A percentile compares a stretch with the other conserved stretches of the same genome.
Conservation (phyloP, 2,329 filamentous ascomycete genomes). For the Thielaviopsis populi region DNA sequence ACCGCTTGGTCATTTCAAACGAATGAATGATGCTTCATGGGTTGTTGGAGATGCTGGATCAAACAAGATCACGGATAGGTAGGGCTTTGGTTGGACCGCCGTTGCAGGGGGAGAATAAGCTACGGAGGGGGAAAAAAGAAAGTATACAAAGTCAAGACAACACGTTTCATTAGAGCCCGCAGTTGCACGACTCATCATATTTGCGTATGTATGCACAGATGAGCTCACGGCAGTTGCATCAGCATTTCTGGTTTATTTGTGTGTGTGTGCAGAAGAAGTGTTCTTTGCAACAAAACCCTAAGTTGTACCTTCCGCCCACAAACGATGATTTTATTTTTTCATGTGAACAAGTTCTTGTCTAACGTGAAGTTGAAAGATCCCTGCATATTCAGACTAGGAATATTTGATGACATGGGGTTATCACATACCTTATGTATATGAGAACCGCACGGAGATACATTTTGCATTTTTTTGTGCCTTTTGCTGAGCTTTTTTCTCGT, state of each 20-base stretch:
- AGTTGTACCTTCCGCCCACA: neutral
- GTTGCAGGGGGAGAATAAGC: neutral
- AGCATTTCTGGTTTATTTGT: neutral
- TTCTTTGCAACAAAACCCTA: neutral
- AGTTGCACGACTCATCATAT: neutral
- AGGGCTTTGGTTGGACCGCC: neutral
- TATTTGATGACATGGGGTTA: neutral
- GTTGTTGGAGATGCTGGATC: neutral
- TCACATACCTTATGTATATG: neutral
- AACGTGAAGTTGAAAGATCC: conserved; percentile 1
- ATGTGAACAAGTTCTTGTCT: neutral
- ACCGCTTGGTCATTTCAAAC: conserved; percentile 5
- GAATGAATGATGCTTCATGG: neutral
- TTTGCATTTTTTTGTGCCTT: too few species aligned
- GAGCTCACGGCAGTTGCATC: too few species aligned
- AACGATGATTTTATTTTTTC: neutral
- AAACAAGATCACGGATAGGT: neutral
- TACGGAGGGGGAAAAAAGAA: neutral
- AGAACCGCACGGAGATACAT: neutral
- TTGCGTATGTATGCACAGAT: neutral
- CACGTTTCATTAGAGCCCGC: neutral
- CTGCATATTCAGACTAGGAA: neutral
- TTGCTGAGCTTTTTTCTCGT: too few species aligned
- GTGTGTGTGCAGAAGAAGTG: neutral
- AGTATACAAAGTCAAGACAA: neutral